Evolutionary conservation across 2,329 filamentous ascomycete genomes (phyloP).

Genomic region (Xylariaceae sp.): DNA sequence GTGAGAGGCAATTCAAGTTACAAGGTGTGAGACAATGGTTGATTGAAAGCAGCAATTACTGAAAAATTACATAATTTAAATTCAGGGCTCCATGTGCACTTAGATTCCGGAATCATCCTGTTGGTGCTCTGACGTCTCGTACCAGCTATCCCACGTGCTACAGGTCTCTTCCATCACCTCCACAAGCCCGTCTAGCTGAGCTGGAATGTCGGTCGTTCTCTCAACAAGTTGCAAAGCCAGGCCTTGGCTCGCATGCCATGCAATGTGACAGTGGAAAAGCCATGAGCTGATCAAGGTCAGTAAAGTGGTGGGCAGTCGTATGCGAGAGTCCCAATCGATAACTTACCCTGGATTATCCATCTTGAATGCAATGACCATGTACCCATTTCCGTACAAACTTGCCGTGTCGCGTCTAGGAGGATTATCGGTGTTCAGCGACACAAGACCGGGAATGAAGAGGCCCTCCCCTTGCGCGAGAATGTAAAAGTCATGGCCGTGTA

Average conservation of each 20-base stretch:
- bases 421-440: slow-evolving; percentile 32
- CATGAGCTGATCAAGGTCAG: too few species aligned
- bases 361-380: slow-evolving; percentile 43
- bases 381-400: slow-evolving; percentile 38
- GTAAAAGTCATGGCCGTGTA: too few species aligned
- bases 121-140: slow-evolving; percentile 5
- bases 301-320: too few species aligned
- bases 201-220: slow-evolving; percentile 22
- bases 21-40: too few species aligned
- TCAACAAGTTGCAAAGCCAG: slow-evolving; percentile 49
- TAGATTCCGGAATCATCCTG: slow-evolving; percentile 29
- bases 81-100: too few species aligned
- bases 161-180: slow-evolving; percentile 25
- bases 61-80: too few species aligned
- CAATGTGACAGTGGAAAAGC: slow-evolving; percentile 29
- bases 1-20: too few species aligned
- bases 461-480: slow-evolving; percentile 28
- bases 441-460: slow-evolving; percentile 22
- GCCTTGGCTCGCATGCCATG: slow-evolving; percentile 45
- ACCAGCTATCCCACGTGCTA: slow-evolving; percentile 22
- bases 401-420: slow-evolving; percentile 44
- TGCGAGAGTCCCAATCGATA: too few species aligned
- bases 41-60: too few species aligned
- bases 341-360: slow-evolving; percentile 48
- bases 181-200: slow-evolving; percentile 13